phyloP scores from a whole-genome alignment of 192 early-diverging fungal genomes.

The Obelidium mucronatum region DNA sequence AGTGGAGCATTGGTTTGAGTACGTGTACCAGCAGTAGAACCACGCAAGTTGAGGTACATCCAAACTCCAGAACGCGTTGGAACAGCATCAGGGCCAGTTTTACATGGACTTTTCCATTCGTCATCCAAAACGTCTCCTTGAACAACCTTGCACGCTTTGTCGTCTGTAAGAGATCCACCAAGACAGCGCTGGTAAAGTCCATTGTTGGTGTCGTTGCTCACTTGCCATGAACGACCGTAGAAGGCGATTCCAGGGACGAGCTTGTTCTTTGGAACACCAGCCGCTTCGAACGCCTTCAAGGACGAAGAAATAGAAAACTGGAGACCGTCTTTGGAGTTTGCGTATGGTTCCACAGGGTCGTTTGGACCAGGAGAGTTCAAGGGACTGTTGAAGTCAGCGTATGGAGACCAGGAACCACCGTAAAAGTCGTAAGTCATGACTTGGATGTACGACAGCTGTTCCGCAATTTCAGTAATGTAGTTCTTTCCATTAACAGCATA shows the following conservation, averaged over 20 bases:
- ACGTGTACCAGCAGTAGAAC: slow-evolving; percentile 48
- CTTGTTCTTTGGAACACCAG: neutral
- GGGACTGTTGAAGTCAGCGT: slow-evolving; percentile 10
- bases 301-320: neutral
- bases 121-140: slow-evolving; percentile 7
- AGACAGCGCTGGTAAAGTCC: slow-evolving; percentile 8
- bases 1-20: slow-evolving; percentile 23
- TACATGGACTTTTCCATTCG: slow-evolving; percentile 15
- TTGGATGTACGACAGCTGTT: neutral
- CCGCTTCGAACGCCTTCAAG: neutral
- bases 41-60: slow-evolving; percentile 66
- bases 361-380: slow-evolving; percentile 5
- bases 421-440: no score
- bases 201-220: neutral
- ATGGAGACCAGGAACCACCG: no score
- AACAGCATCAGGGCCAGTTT: slow-evolving; percentile 30
- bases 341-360: slow-evolving; percentile 1
- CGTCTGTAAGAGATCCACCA: no score
- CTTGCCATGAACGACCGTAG: slow-evolving; percentile 2
- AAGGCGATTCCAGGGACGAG: neutral
- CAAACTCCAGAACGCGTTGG: no score
- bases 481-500: neutral
- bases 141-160: no score
- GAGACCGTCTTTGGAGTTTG: slow-evolving; percentile 9
- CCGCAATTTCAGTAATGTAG: neutral